phyloP scores from a whole-genome alignment of 2,329 filamentous ascomycete species.

The Biscogniauxia mediterranea region DNA sequence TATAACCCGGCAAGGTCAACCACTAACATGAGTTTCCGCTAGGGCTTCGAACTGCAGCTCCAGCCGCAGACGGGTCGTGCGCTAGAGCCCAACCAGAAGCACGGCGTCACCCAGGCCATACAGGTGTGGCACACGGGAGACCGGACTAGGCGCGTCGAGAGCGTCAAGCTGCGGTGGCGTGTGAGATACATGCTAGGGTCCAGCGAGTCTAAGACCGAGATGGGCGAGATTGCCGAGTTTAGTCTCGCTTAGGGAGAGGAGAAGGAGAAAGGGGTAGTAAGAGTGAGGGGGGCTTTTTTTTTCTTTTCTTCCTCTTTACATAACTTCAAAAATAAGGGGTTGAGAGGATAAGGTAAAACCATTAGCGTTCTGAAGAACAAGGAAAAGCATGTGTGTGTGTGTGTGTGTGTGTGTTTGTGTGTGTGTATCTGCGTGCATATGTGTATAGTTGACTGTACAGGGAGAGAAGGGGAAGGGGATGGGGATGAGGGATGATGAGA shows the following conservation, averaged over 20 bases:
- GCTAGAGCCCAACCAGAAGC: conserved; percentile 68
- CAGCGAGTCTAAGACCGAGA: conserved; percentile 66
- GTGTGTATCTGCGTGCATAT: too few species aligned
- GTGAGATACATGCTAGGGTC: conserved; percentile 72
- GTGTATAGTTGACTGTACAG: too few species aligned
- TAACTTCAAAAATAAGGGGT: too few species aligned
- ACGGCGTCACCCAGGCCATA: conserved; percentile 79
- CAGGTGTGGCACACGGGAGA: conserved; percentile 72
- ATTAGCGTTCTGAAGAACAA: too few species aligned
- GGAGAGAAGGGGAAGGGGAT: too few species aligned
- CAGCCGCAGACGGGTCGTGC: conserved; percentile 81
- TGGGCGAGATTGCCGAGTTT: conserved; percentile 79
- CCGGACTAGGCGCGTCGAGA: conserved; percentile 63
- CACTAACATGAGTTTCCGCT: conserved; percentile 8
- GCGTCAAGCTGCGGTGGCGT: conserved; percentile 89
- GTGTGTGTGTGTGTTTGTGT: too few species aligned
- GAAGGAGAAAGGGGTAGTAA: neutral
- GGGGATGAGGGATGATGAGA: too few species aligned
- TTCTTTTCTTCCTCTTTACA: neutral
- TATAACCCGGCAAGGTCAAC: neutral
- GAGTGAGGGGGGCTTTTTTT: neutral
- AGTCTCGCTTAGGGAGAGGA: conserved; percentile 57
- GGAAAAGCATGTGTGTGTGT: too few species aligned
- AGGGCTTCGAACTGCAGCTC: conserved; percentile 80
- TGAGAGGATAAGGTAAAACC: too few species aligned